Base-by-base conservation (phyloP, 176 grass and related monocot species). In the Secale cereale region DNA sequence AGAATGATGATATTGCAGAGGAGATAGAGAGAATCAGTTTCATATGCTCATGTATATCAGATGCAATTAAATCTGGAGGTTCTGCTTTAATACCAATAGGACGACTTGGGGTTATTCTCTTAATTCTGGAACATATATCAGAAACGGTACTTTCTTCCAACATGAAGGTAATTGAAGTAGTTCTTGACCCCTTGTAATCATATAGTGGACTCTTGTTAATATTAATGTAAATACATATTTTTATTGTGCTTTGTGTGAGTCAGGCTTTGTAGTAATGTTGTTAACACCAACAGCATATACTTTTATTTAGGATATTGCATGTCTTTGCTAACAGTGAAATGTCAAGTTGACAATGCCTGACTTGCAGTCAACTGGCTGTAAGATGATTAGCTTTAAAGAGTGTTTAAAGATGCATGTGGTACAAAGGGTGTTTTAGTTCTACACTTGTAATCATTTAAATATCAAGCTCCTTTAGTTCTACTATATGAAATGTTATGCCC, bases 1-100 rank as follows among this genome's bases (percentile, higher is more conserved):
- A 80, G 79, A 88, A 59, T 68, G 91, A 98, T 94, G 96, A 98
- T 82, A 90, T 86, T 72, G 71, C 33, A 54, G 93, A 90, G 74
- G 96, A 98, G 85, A 77, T 80, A 76, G 96, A 92, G 26, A 98
- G 89, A 85, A 91, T 95, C 59, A 86, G 48, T 61, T 98, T 91
- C 67, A 87, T 98, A 87, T 94, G 89, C 81, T 95, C 93, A 57
- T 94, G 93, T 80, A 95, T 94, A 28, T 82, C 87, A 2, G 80
- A 92, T 78, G 92, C 96, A 23, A 73, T 94, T 65, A 78, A 93
- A 78, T 87, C 82, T 83, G 96, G 91, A 65, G 96, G 96, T 88
- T 93, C 93, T 52, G 91, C 92, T 90, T 85, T 98, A 66, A 87
- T 95, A 77, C 93, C 91, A 69, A 83, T 88, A 78, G 79, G 85